Evolutionary conservation across 805 yeast species (phyloP).

Genomic region (Kuraishia cidri): DNA sequence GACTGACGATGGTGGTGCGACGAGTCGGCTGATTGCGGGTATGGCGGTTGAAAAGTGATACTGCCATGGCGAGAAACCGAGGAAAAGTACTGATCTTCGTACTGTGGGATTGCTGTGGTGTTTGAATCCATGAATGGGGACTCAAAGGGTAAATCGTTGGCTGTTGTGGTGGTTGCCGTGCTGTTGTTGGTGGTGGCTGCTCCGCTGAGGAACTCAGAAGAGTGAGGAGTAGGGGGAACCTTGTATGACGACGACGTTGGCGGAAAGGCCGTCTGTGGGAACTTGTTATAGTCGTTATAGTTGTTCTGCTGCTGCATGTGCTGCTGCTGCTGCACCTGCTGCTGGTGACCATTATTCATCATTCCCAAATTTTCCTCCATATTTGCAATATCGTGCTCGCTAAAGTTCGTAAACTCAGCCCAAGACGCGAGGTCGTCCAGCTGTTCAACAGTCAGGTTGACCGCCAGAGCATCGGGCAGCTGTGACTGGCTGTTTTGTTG

Average conservation of each 20-base stretch:
- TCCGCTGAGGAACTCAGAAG: not conserved
- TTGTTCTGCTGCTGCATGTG: not conserved
- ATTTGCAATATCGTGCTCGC: slow-evolving; percentile 1
- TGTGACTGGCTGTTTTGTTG: too few species aligned
- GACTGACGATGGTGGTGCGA: too few species aligned
- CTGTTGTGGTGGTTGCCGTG: too few species aligned
- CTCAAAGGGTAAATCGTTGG: too few species aligned
- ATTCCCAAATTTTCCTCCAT: slow-evolving; percentile 1
- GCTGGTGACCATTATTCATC: not conserved
- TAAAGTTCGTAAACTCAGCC: slow-evolving; percentile 3
- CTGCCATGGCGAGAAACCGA: too few species aligned
- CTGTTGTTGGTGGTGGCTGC: too few species aligned
- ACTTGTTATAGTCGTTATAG: not conserved
- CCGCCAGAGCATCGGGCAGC: too few species aligned
- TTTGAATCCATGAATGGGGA: too few species aligned
- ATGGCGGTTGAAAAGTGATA: too few species aligned
- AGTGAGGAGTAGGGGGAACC: not conserved
- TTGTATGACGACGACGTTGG: too few species aligned
- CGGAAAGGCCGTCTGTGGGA: too few species aligned
- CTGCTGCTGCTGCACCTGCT: slow-evolving; percentile 2
- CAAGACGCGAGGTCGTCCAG: slow-evolving; percentile 3
- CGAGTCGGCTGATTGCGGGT: too few species aligned
- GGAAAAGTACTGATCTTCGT: not conserved
- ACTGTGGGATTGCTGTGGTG: not conserved
- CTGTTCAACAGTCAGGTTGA: slow-evolving; percentile 1